Evolutionary conservation across 2,329 filamentous ascomycete genomes (phyloP), one percentile per base, ranked within the genome.

Genomic region (Ilyonectria mors-panacis): DNA sequence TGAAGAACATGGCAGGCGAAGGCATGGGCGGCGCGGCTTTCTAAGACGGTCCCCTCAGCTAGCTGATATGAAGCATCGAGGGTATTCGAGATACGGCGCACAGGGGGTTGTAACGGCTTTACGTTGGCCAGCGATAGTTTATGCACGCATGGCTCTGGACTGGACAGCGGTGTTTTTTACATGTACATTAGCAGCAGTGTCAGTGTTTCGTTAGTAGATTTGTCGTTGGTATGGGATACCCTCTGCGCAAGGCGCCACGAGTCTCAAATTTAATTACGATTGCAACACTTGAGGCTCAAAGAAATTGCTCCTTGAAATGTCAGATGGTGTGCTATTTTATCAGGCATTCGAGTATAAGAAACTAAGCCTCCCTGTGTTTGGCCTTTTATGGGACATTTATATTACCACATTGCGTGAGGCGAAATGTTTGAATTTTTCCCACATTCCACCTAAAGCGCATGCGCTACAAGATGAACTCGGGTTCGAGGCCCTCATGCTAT

Each of bases 1-100:
- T 90, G 73, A 86, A 87, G 77, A 89, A 85, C 58, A 79, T 89
- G 65, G 84, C 87, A 0, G 88, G 87, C 17, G 88, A 89, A 69
- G 85, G 85, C 17, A 79, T 85, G 63, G 85, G 86, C 1, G 87
- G 87, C 7, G 85, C 86, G 21, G 86, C 87, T 3, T 90, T 90
- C 72, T 88, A 78, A 68, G 35, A 33, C 37, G 48, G 23, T 30
- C 8, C 6, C 19, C 35, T 28, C 57, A 9, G 28, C 26, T 44
- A 37, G 37, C 35, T 26, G 39, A 15, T n/a, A 5, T 28, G 19
- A 13, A 47, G 64, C 39, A 50, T 63, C 42, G 10, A 30, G 35
- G 35, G 35, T 37, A 59, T 55, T 42, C 48, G 37, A 56, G 53
- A 28, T 50, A 54, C 39, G 69, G 67, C 62, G 62, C 68, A 64